A percentile compares a stretch with the other conserved stretches of the same genome.
Evolutionary conservation across 768 basidiomycete genomes (phyloP).

Genomic region (Termitomyces sp.): DNA sequence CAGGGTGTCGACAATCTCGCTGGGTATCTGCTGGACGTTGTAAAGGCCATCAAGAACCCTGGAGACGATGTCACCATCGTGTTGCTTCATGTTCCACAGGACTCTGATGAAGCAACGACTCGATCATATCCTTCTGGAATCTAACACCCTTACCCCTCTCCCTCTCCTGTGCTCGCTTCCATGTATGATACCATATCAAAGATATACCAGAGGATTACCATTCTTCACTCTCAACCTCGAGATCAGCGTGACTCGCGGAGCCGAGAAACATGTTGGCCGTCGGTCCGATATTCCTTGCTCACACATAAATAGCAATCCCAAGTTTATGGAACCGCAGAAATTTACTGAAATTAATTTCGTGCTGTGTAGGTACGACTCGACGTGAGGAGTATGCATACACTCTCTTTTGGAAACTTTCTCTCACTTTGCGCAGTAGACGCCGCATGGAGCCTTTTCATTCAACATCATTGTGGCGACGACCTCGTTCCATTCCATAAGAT

Average conservation of each 20-base stretch:
- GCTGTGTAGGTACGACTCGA: not conserved
- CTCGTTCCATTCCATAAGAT: not conserved
- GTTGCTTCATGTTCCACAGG: slow-evolving; percentile 16
- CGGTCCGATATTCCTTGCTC: not conserved
- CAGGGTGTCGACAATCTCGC: slow-evolving; percentile 23
- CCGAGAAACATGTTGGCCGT: not conserved
- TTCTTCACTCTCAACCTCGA: not conserved
- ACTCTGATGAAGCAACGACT: not conserved
- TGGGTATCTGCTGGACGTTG: slow-evolving; percentile 21
- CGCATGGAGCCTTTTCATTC: not conserved
- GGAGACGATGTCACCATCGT: slow-evolving; percentile 35
- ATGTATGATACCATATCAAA: not conserved
- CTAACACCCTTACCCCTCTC: too few relatives aligned
- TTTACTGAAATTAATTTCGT: not conserved
- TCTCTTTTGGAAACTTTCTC: too few relatives aligned
- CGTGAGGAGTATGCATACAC: not conserved
- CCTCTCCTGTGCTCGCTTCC: not conserved
- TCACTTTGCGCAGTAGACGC: not conserved
- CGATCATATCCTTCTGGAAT: not conserved
- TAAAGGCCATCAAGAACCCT: slow-evolving; percentile 19
- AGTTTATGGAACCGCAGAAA: not conserved
- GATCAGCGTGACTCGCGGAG: too few relatives aligned
- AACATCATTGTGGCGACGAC: not conserved
- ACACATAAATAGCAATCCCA: not conserved
- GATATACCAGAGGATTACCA: not conserved